phyloP scores from a whole-genome alignment of 2,329 filamentous ascomycete species.

The Akanthomyces uredinophilus region DNA sequence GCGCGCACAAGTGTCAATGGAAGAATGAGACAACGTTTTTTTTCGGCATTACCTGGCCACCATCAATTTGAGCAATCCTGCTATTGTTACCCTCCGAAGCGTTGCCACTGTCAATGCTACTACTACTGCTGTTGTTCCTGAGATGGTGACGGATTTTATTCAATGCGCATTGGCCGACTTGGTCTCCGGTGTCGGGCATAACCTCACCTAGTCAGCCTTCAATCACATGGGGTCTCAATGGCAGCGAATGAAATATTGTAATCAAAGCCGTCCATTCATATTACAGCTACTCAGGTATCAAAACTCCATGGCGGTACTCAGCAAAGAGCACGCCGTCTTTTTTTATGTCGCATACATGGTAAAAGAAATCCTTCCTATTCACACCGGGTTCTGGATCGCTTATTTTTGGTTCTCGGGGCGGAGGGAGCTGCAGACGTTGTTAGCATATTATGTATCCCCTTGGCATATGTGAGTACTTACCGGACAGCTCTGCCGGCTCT shows the following conservation, averaged over 20 bases:
- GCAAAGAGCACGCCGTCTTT: background rate
- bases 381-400: conserved; percentile 20
- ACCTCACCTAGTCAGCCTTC: background rate
- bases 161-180: background rate
- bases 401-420: conserved; percentile 85
- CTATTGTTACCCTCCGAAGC: too few species aligned
- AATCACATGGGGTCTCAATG: background rate
- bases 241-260: background rate
- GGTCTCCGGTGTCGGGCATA: background rate
- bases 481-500: conserved; percentile 95
- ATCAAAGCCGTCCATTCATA: conserved; percentile 9
- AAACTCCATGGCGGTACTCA: conserved; percentile 4
- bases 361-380: background rate
- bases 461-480: conserved; percentile 37
- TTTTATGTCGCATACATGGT: conserved; percentile 8
- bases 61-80: too few species aligned
- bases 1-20: background rate
- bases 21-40: background rate
- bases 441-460: conserved; percentile 14
- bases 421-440: conserved; percentile 51
- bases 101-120: too few species aligned
- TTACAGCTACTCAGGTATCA: conserved; percentile 13
- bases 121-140: too few species aligned
- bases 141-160: background rate
- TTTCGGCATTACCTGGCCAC: too few species aligned